Evolutionary conservation across 257 asterid genomes (phyloP), one percentile per base, ranked within the genome.

Genomic region (Fraxinus quadrangulata): DNA sequence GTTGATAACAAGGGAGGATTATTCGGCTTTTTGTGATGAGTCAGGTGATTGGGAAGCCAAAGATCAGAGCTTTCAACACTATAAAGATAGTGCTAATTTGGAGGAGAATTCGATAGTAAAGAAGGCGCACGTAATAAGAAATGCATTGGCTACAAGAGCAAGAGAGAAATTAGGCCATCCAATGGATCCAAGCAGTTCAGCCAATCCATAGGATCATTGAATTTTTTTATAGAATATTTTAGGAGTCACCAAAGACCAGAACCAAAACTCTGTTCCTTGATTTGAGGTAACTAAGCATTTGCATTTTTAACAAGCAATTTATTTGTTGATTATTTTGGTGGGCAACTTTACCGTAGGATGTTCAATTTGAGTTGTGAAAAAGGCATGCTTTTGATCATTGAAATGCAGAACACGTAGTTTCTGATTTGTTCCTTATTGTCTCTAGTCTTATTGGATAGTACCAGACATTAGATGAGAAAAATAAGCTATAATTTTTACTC

Each of bases 1-100:
- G 97, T 75, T 92, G 86, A 86, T 94, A 28, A 73, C 78, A 73
- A 92, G 96, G 86, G 98, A 89, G 84, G 98, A 94, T 83, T 85
- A 82, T 84, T 84, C 98, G 30, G 90, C 96, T 3, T 86, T 90
- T 70, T 79, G 85, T 79, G 79, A 90, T 63, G 97, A 86, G 24
- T 75, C 69, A 17, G 87, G 78, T 80, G 89, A 86, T 75, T 16
- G 23, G 23, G 45, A 37, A 12, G 36, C 8, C 26, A 24, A 11
- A 37, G 70, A 71, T 81, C 82, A 39, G 72, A 81, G 77, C 21
- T 77, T 16, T 75, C 79, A 33, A 49, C 71, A 26, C 49, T 59
- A 19, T 63, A 34, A 45, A 9, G 71, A n/a, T 16, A 71, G 33
- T 0, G 80, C 8, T 76, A 73, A 77, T 59, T 73, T 51, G 72